Evolutionary conservation across 163 green algal genomes (phyloP), one percentile per base, ranked within the genome.

Genomic region (Chlorella variabilis): DNA sequence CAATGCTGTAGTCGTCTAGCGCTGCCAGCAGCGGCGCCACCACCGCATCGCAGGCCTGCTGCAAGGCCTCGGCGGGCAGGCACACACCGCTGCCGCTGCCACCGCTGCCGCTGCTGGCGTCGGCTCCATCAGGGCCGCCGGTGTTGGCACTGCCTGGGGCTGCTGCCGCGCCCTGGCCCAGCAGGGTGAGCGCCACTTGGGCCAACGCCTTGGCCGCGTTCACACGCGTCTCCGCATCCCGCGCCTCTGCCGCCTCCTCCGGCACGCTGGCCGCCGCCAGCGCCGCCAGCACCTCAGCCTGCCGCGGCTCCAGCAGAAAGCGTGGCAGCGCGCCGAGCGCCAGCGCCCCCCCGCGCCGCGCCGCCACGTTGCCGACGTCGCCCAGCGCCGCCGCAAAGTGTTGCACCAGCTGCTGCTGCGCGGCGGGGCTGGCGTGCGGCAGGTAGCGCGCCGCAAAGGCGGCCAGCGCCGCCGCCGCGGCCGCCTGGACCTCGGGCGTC

Each of bases 1-100:
- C 97, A 11, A 90, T 92, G 62, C 89, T 94, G 88, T 98, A 99
- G 78, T 99, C 97, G 25, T 92, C 85, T 75, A 98, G 65, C 13
- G 87, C 88, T 20, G 58, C 51, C 42, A 95, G 75, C 68, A 98
- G 75, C 15, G 68, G 66, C 41, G 71, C 31, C 59, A 87, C 41
- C 38, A 83, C 67, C 4, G 18, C 17, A 9, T 58, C 45, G 48
- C 70, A 66, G 6, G 29, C 34, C 25, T 49, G 33, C 45, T 33
- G n/a, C 33, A 82, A 7, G 23, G 25, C 68, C 56, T 75, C 49
- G 18, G 20, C 34, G 9, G 66, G 33, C 51, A 78, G 38, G 25
- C 18, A n/a, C 38, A 79, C 58, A 59, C 36, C 75, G 45, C 68
- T 77, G 65, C 61, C 36, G 39, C 48, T 80, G 13, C 34, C 51